Conservation (phyloP, 2,329 filamentous ascomycete species). For the Fusarium sp. region DNA sequence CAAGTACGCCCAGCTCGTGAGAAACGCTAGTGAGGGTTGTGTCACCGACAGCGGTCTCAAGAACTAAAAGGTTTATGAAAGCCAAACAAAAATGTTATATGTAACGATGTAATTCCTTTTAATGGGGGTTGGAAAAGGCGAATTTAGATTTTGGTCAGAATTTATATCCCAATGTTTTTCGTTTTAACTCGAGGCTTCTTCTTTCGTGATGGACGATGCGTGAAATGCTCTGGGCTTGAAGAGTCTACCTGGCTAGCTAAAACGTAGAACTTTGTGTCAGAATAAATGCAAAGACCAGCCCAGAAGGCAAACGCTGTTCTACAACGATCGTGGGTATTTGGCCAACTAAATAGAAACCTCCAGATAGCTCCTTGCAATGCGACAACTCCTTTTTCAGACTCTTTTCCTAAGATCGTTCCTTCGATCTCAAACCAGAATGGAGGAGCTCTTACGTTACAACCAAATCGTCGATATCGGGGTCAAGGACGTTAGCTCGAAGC, state of each 20-base stretch:
- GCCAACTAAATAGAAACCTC: constrained; percentile 20
- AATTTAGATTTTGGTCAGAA: constrained; percentile 40
- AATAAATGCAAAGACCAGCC: constrained; percentile 3
- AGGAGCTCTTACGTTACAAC: constrained; percentile 79
- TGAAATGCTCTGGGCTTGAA: constrained; percentile 4
- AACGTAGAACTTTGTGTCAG: background rate
- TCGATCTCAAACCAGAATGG: background rate
- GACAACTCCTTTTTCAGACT: constrained; percentile 19
- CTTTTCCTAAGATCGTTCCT: constrained; percentile 1
- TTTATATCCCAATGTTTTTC: constrained; percentile 31
- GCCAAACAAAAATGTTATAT: constrained; percentile 18
- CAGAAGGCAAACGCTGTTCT: background rate
- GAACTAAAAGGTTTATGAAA: constrained; percentile 27
- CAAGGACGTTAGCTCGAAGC: constrained; percentile 80
- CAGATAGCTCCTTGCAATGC: constrained; percentile 44
- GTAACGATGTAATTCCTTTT: constrained; percentile 42
- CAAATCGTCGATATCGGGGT: constrained; percentile 80
- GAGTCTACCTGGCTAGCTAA: constrained; percentile 27
- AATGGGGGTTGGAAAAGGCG: constrained; percentile 46
- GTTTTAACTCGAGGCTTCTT: background rate
- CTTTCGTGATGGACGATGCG: background rate
- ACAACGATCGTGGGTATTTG: constrained; percentile 29
- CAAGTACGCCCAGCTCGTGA: constrained; percentile 74
- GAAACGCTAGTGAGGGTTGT: constrained; percentile 68
- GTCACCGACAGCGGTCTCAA: constrained; percentile 61